Evolutionary conservation across 176 grass and related monocot species (phyloP), one percentile per base, ranked within the genome.

Genomic region (Phoenix dactylifera): DNA sequence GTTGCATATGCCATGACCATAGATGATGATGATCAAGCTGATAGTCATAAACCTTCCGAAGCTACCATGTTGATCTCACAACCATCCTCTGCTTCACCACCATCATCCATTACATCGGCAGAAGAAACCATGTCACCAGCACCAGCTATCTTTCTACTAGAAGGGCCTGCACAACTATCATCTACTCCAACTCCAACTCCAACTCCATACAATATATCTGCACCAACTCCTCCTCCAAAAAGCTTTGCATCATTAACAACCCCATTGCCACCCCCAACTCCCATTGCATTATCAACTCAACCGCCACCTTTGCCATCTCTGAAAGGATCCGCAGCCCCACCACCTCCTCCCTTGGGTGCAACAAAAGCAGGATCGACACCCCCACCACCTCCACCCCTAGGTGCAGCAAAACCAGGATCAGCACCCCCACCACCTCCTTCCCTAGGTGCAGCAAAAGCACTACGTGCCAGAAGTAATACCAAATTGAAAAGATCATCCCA

Each of bases 401-500:
- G 10, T 35, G 6, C 51, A 67, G 15, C 65, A 22, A n/a, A 25
- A 66, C 65, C 59, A 49, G 76, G 60, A 52, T 48, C 16, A 18
- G 62, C 20, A 19, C 69, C 69, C 18, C 76, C 76, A 49, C 84
- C 79, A 4, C 85, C 79, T 5, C 69, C 78, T 19, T 73, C 23
- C 15, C 4, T 57, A n/a, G 63, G 65, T 71, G 59, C 57, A 32
- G 51, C 69, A 10, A 79, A 78, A 17, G 60, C 62, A 7, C 15
- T 81, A 50, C 60, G 60, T 20, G 50, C 62, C 5, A 75, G 58
- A 57, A 81, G 62, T 49, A 10, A 10, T 22, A 63, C 51, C 55
- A 89, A 77, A 57, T 58, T 89, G 55, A 89, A 89, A 74, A 82
- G 86, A 68, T 89, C 86, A 18, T 48, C 59, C 12, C 80, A 81